These are phyloP conservation scores for Camelina laxa DNA, from an alignment of 345 rosid genomes.

Conservation along the genomic window DNA sequence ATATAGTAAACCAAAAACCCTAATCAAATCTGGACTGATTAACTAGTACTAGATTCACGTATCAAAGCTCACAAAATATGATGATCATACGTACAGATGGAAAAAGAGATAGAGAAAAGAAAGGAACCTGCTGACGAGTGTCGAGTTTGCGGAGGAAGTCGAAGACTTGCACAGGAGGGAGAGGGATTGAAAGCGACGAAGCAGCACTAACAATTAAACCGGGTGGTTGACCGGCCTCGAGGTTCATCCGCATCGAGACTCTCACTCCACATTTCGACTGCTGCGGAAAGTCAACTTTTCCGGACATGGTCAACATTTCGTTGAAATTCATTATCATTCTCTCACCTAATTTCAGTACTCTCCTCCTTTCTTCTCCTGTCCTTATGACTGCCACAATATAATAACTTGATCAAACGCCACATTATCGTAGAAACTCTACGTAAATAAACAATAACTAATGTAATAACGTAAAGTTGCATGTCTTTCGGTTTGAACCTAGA, in stretches of 20 bases:
- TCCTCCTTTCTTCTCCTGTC: slow-evolving; percentile 46
- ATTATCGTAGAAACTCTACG: neutral
- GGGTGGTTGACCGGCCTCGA: slow-evolving; percentile 53
- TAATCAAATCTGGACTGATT: neutral
- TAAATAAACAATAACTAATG: neutral
- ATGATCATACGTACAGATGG: neutral
- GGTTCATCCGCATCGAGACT: slow-evolving; percentile 51
- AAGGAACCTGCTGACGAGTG: slow-evolving; percentile 54
- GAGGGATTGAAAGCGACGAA: slow-evolving; percentile 64
- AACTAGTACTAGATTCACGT: neutral
- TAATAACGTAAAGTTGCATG: neutral
- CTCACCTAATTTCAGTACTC: slow-evolving; percentile 60
- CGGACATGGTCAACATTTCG: slow-evolving; percentile 56
- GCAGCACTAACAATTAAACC: slow-evolving; percentile 68
- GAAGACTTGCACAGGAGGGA: slow-evolving; percentile 53
- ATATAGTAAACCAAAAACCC: too few species aligned
- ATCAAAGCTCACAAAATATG: neutral
- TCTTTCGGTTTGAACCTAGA: neutral
- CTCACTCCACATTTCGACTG: slow-evolving; percentile 61
- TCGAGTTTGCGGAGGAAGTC: slow-evolving; percentile 47
- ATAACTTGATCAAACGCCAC: slow-evolving; percentile 11
- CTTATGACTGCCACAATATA: slow-evolving; percentile 36
- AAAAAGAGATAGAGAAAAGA: neutral
- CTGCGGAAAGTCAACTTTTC: slow-evolving; percentile 55
- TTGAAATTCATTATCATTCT: slow-evolving; percentile 72